phyloP scores from a whole-genome alignment of 176 grass and related monocot species.

The Leersia perrieri region DNA sequence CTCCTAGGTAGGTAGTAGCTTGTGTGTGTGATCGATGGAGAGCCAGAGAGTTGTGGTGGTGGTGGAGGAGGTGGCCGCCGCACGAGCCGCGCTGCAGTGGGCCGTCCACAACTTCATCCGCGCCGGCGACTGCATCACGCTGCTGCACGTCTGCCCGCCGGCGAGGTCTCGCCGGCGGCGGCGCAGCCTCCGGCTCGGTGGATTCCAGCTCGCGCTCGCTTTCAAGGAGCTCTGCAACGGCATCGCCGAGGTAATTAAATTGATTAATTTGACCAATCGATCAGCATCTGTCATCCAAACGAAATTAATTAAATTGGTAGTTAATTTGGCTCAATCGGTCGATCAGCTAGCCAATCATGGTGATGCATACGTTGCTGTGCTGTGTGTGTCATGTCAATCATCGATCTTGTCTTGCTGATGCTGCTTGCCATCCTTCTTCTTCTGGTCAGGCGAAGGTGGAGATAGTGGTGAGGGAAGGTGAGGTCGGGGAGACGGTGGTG shows the following conservation, averaged over 20 bases:
- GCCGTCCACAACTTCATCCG: constrained; percentile 89
- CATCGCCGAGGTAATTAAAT: constrained; percentile 87
- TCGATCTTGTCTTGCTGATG: no score
- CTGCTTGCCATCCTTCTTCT: no score
- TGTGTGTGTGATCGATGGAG: constrained; percentile 50
- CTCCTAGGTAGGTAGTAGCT: neutral
- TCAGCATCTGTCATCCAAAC: no score
- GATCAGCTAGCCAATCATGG: neutral
- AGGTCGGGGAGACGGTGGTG: constrained; percentile 58
- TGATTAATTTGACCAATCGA: no score
- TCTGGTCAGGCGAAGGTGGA: constrained; percentile 69
- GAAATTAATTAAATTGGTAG: neutral
- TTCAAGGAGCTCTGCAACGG: constrained; percentile 96
- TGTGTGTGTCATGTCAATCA: no score
- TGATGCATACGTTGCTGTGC: no score
- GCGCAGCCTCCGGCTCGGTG: constrained; percentile 57
- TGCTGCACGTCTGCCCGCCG: constrained; percentile 84
- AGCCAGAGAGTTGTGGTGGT: constrained; percentile 82
- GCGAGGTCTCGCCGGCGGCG: constrained; percentile 45
- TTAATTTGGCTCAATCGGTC: neutral
- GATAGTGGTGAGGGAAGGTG: constrained; percentile 88
- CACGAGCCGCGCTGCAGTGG: constrained; percentile 74
- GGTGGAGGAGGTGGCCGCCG: constrained; percentile 70
- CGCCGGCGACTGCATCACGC: constrained; percentile 70
- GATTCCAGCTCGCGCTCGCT: constrained; percentile 89